Evolutionary conservation across 441 rosid genomes (phyloP), one percentile per base, ranked within the genome.

Genomic region (Syzygium malaccense): DNA sequence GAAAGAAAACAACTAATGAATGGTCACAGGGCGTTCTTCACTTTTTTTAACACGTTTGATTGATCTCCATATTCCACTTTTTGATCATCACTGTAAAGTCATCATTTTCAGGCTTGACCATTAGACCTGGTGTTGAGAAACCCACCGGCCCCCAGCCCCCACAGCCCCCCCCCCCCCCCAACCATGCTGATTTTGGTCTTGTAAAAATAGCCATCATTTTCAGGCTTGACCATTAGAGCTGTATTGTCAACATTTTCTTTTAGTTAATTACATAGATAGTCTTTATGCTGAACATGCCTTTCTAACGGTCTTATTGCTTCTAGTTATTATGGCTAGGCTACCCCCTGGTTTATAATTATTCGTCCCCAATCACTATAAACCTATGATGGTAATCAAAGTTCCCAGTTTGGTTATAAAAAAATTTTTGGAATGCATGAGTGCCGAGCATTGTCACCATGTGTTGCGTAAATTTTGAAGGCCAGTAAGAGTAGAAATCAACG

Each of bases 141-240:
- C 23, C 19, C 45, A 6, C 25, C 25, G 45, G 41, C 19, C 56
- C 20, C 56, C 56, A 3, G 8, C 8, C 19, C 56, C 56, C 18
- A 4, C 55, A 1, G 25, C 23, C 18, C 25, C 8, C 13, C 78
- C 25, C 11, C 10, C 13, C 0, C 0, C 2, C 7, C 45, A 6
- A 14, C 23, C 23, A 8, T 5, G 8, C 83, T 71, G 62, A 25
- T 57, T 37, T 37, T 37, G 3, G 4, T 37, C 83, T 37, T 5
- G 51, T 15, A 71, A 8, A 71, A 37, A 20, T 71, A 71, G 48
- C 79, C 79, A 45, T 45, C 48, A 45, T 45, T 45, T 45, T 45
- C 48, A 7, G 9, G 48, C 48, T 45, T 45, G 9, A 45, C 48
- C 48, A 45, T 45, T 45, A 7, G 48, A 45, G 9, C 48, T 41